Evolutionary conservation across 129 eudicot species (phyloP), one percentile per base, ranked within the genome.

Genomic region (Rutidosis leptorrhynchoides): DNA sequence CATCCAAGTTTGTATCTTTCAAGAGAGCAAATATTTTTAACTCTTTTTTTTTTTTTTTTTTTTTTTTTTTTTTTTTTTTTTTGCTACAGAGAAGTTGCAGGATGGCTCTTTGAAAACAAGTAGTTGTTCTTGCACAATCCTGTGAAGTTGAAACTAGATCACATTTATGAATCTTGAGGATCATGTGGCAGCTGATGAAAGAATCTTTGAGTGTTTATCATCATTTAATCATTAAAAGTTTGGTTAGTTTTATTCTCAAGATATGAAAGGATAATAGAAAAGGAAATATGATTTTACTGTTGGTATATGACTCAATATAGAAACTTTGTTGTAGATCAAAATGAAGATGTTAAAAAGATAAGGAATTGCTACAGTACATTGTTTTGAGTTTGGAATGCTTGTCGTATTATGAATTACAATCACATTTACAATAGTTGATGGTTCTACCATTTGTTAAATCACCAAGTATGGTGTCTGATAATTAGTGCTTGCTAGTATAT

Each of bases 51-150:
- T 52, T 30, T 6, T 57, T 19, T 12, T 58, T 35, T 65, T 66
- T 30, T 6, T 57, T 19, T 12, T 37, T 25, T 54, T 4, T 45
- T 49, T 4, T 52, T 30, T 6, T 57, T 19, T 12, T 58, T 35
- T 65, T 66, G 23, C 56, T 10, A 51, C 93, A 86, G 88, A 74
- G 32, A 86, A 86, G 46, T 46, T 74, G 78, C 83, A 77, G 80
- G 86, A 81, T 32, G 83, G 76, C 29, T 30, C 76, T 8, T 55
- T 65, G 7, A 78, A 83, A 54, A 69, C 78, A 69, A 79, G 81
- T 71, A 74, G 93, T 46, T 86, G 88, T 71, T 72, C 75, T 17
- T 86, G 93, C 82, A 20, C 84, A 9, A 85, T 86, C 68, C 69
- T 86, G 77, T 86, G 78, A 74, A 67, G 62, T 65, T 67, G 53